Percentiles rank a stretch among this genome's conserved stretches.
Conservation (phyloP, 163 green algal genomes). For the Scenedesmus sp. region DNA sequence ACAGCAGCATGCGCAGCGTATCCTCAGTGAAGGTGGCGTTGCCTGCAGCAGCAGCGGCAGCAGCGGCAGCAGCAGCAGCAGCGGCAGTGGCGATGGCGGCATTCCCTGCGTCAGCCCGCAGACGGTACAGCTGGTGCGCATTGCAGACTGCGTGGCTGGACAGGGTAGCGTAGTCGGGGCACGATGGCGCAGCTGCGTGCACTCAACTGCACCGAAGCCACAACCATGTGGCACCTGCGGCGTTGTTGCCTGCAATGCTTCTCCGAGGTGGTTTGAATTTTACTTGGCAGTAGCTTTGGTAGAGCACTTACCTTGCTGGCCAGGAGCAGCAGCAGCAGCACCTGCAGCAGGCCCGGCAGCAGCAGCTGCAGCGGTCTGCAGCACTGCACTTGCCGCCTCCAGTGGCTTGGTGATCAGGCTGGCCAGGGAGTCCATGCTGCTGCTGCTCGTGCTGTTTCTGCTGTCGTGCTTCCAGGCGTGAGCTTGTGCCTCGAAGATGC, state of each 20-base stretch:
- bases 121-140: too few species aligned
- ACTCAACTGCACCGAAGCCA: too few species aligned
- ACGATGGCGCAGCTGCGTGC: too few species aligned
- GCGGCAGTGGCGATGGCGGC: too few species aligned
- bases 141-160: too few species aligned
- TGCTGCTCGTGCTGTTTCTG: neutral
- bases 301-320: neutral
- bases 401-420: conserved; percentile 22
- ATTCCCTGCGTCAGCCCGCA: too few species aligned
- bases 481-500: too few species aligned
- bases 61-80: neutral
- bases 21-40: conserved; percentile 49
- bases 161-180: too few species aligned
- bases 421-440: neutral
- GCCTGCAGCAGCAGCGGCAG: conserved; percentile 10
- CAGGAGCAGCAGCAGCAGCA: neutral
- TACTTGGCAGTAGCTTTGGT: too few species aligned
- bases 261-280: too few species aligned
- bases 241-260: neutral
- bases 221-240: neutral
- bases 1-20: conserved; percentile 38
- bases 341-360: neutral
- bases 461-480: neutral
- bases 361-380: conserved; percentile 4
- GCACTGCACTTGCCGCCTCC: neutral